Conservation (phyloP, 2,329 filamentous ascomycete genomes). For the Fusarium brachygibbosum region DNA sequence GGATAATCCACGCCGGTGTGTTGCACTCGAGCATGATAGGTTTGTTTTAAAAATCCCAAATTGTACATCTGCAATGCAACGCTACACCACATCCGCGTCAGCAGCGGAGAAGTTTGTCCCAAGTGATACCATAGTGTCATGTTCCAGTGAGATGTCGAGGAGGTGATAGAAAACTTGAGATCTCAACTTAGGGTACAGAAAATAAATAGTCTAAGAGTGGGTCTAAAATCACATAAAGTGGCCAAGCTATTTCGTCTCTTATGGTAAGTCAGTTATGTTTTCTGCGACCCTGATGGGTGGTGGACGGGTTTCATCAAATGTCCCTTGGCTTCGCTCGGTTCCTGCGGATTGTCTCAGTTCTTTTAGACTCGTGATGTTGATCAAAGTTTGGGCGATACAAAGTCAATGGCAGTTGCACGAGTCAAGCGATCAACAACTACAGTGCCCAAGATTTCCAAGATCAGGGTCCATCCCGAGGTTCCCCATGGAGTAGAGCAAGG, state of each 20-base stretch:
- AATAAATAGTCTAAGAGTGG: fast-evolving
- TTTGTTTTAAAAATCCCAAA: neutral
- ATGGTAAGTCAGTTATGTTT: too few species aligned
- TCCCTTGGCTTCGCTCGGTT: slow-evolving; percentile 9
- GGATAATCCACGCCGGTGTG: slow-evolving; percentile 4
- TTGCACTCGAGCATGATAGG: slow-evolving; percentile 17
- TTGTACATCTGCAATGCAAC: slow-evolving; percentile 16
- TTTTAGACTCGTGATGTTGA: neutral
- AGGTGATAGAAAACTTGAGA: neutral
- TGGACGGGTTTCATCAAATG: neutral
- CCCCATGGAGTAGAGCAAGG: neutral
- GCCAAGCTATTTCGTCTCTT: neutral
- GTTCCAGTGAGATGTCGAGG: neutral
- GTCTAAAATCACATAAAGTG: neutral
- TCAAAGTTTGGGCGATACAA: neutral
- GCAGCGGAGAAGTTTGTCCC: slow-evolving; percentile 12
- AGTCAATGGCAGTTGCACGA: neutral
- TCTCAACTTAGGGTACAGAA: neutral
- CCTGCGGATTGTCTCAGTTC: slow-evolving; percentile 21
- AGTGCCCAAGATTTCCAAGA: neutral
- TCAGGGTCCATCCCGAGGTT: neutral
- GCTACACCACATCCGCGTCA: slow-evolving; percentile 26
- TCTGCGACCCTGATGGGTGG: neutral
- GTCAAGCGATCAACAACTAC: neutral
- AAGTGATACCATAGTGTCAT: neutral